Percentiles rank a stretch among this genome's conserved stretches.
phyloP scores from a whole-genome alignment of 208 protist species.

The Acanthamoeba sp. region DNA sequence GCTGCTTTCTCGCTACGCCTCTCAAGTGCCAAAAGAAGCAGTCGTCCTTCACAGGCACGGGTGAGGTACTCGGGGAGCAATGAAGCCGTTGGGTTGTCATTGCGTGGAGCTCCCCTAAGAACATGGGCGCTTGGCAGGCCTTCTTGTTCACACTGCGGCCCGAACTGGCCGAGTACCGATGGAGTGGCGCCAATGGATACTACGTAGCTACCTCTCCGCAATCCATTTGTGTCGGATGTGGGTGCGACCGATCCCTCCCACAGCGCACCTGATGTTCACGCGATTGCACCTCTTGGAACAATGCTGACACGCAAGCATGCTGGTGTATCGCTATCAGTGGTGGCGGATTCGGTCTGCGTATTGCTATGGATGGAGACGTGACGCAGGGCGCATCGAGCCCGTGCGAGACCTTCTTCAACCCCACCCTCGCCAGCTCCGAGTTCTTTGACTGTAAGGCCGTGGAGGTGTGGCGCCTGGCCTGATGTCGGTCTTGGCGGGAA shows the following conservation, averaged over 20 bases:
- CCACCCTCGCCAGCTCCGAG: neutral
- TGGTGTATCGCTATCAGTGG: neutral
- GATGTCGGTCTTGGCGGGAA: neutral
- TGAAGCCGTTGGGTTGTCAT: too few relatives aligned
- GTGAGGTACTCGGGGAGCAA: too few relatives aligned
- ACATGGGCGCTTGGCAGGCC: neutral
- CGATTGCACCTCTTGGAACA: too few relatives aligned
- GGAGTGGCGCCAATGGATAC: conserved; percentile 31
- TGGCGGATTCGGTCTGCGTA: conserved; percentile 31
- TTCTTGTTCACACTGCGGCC: conserved; percentile 36
- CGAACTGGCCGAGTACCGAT: conserved; percentile 1
- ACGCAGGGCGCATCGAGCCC: conserved; percentile 36
- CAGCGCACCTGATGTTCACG: too few relatives aligned
- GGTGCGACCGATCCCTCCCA: neutral
- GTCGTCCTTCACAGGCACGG: conserved; percentile 11
- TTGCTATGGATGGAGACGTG: conserved; percentile 30
- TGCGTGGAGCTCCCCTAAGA: too few relatives aligned
- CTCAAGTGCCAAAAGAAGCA: conserved; percentile 37
- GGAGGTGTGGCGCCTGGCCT: conserved; percentile 41
- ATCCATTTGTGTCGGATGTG: conserved; percentile 34
- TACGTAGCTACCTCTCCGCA: neutral
- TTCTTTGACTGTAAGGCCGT: conserved; percentile 9
- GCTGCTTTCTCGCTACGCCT: conserved; percentile 26
- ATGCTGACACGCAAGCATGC: neutral
- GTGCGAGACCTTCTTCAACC: conserved; percentile 40